Base-by-base conservation (phyloP, 305 asterid species). In the Plantago rigida region DNA sequence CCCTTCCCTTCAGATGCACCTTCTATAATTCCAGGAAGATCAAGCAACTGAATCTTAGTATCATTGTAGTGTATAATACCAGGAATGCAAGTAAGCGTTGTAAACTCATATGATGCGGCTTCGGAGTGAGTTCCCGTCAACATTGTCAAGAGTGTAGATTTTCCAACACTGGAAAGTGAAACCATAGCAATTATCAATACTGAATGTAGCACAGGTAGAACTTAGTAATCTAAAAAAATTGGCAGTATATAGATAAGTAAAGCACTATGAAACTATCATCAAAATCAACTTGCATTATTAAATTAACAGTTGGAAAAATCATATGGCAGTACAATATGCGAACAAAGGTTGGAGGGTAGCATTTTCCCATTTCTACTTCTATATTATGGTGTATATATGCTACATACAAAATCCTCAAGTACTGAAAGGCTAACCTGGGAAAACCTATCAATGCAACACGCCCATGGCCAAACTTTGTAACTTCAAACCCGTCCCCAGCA, bases 1-100 rank as follows among this genome's bases (percentile, higher is more conserved):
- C 99, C 99, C 82, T 92, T 92, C 74, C 99, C 99, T 78, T 92
- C 99, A 59, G 99, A 86, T 51, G 99, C 99, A 56, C 99, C 99
- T 77, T 92, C 99, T 42, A 92, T 92, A 75, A 88, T 92, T 73
- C 99, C 99, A 68, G 99, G 99, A 77, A 92, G 99, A 86, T 92
- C 99, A 29, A 92, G 99, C 71, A 92, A 70, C 84, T 92, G 99
- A 60, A 92, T 92, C 80, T 92, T 92, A 71, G 99, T 92, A 68
- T 85, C 99, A 51, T 88, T 92, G 62, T 92, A 92, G 82, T 92
- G 87, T 70, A 92, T 92, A 69, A 92, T 84, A 59, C 99, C 99
- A 15, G 99, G 99, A 69, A 92, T 92, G 76, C 97, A 92, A 58
- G 99, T 92, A 71, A 92, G 95, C 0, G 99, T 92, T 64, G 99